Percentiles rank a stretch among this genome's conserved stretches.
Evolutionary conservation across 2,329 filamentous ascomycete genomes (phyloP).

Genomic region (Fusarium falciforme): DNA sequence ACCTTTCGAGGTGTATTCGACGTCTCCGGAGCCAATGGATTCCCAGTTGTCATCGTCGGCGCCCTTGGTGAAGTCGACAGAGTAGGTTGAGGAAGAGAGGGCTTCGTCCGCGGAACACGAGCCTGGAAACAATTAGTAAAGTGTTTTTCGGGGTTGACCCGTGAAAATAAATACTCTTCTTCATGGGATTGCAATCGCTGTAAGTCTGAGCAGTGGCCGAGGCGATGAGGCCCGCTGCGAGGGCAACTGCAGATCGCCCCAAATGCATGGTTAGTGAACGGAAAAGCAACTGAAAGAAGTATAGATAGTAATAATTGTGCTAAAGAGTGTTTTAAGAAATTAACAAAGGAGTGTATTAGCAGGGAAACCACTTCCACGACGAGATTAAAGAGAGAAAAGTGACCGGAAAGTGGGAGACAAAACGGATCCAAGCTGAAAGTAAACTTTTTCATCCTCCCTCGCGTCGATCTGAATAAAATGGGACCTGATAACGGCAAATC

Average conservation of each 20-base stretch:
- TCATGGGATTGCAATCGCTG: constrained; percentile 34
- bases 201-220: constrained; percentile 31
- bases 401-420: not conserved
- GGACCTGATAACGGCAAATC: not conserved
- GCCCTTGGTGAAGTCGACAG: constrained; percentile 36
- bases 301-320: not conserved
- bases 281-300: not conserved
- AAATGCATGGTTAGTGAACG: constrained; percentile 8
- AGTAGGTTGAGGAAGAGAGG: constrained; percentile 29
- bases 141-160: not conserved
- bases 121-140: constrained; percentile 3
- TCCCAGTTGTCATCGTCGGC: constrained; percentile 37
- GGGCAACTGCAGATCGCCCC: constrained; percentile 6
- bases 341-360: not conserved
- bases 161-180: constrained; percentile 27
- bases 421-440: not conserved
- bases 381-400: not conserved
- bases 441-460: not conserved
- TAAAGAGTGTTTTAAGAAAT: not conserved
- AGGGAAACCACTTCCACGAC: not conserved
- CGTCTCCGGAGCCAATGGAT: constrained; percentile 26
- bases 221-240: constrained; percentile 25
- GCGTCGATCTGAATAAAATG: not conserved
- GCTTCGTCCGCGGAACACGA: constrained; percentile 27
- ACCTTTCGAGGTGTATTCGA: constrained; percentile 32